Conservation (phyloP, 768 basidiomycete genomes). For the Tricholoma flavovirens region DNA sequence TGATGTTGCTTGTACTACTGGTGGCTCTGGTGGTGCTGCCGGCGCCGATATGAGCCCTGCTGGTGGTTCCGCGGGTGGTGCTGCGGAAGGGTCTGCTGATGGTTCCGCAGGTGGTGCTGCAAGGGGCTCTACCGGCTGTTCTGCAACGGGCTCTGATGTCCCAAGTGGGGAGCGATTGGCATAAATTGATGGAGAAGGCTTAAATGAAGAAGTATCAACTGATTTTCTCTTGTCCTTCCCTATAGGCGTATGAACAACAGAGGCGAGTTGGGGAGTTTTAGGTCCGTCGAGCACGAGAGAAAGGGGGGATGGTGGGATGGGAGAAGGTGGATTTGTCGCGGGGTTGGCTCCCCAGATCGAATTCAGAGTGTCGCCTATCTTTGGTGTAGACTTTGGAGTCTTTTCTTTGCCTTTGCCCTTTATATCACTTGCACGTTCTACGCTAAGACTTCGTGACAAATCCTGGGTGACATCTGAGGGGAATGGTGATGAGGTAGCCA, state of each 20-base stretch:
- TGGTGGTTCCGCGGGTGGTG: neutral
- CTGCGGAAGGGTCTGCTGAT: neutral
- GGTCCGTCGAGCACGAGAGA: neutral
- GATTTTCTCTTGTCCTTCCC: slow-evolving; percentile 15
- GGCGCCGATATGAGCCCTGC: neutral
- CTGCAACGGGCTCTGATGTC: slow-evolving; percentile 7
- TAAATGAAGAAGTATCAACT: slow-evolving; percentile 15
- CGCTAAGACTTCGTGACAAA: slow-evolving; percentile 13
- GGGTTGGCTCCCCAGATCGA: slow-evolving; percentile 42
- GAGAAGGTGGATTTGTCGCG: slow-evolving; percentile 5
- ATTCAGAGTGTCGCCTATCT: slow-evolving; percentile 36
- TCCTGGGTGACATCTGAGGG: slow-evolving; percentile 14
- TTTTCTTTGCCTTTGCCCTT: slow-evolving; percentile 25
- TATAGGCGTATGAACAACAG: slow-evolving; percentile 8
- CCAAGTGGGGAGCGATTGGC: slow-evolving; percentile 15
- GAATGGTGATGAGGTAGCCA: slow-evolving; percentile 11
- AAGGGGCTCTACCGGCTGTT: slow-evolving; percentile 6
- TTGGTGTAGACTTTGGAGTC: slow-evolving; percentile 11
- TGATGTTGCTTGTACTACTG: neutral
- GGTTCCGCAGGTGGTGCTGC: slow-evolving; percentile 5
- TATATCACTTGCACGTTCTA: slow-evolving; percentile 8
- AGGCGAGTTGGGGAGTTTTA: neutral
- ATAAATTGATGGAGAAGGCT: slow-evolving; percentile 17
- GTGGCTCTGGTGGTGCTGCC: neutral
- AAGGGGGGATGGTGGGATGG: neutral